Percentiles rank a stretch among this genome's conserved stretches.
Conservation (phyloP, 148 eudicot species). For the Rhododendron ferrugineum region DNA sequence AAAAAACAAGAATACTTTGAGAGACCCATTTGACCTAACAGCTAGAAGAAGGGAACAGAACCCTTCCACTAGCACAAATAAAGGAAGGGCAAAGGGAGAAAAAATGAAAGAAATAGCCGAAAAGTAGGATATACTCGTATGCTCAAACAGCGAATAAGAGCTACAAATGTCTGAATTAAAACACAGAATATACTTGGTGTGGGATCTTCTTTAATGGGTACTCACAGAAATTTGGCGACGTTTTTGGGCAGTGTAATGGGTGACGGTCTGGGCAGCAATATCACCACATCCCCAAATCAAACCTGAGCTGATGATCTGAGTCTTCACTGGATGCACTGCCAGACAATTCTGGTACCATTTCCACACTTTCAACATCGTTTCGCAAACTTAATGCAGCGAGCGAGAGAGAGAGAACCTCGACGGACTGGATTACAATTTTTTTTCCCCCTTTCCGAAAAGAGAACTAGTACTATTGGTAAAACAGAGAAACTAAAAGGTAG, state of each 20-base stretch:
- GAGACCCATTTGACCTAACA: constrained; percentile 9
- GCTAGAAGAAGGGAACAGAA: background rate
- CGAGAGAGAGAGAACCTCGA: background rate
- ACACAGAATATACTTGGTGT: background rate
- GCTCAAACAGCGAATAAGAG: background rate
- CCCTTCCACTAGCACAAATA: background rate
- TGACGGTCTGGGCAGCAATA: constrained; percentile 77
- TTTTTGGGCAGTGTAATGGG: constrained; percentile 37
- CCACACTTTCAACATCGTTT: constrained; percentile 69
- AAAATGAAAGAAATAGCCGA: background rate
- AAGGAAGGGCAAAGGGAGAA: background rate
- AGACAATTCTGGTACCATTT: constrained; percentile 90
- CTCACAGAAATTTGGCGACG: constrained; percentile 32
- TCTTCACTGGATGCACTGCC: constrained; percentile 74
- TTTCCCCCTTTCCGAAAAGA: background rate
- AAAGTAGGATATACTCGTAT: background rate
- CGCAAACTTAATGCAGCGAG: constrained; percentile 1
- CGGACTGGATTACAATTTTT: background rate
- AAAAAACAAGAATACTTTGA: background rate
- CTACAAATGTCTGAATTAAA: background rate
- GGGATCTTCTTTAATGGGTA: background rate
- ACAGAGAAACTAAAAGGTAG: too few relatives aligned
- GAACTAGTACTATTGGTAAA: background rate
- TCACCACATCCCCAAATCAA: constrained; percentile 92
- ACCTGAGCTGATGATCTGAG: constrained; percentile 89